phyloP scores from a whole-genome alignment of 2,329 filamentous ascomycete species.

The Canariomyces notabilis region DNA sequence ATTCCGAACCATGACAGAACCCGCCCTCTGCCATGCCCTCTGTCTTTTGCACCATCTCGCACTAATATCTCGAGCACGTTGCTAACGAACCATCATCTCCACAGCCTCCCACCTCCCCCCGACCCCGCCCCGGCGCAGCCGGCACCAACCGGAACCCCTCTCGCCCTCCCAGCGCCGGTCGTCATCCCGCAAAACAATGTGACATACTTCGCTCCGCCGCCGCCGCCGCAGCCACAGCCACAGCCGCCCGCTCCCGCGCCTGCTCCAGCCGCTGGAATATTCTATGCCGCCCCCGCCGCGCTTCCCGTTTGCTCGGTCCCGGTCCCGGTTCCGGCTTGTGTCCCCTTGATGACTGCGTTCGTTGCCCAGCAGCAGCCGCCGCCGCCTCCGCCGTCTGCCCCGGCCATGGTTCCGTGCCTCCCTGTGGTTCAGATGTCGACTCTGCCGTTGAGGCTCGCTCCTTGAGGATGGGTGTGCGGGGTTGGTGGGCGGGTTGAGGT shows the following conservation, averaged over 20 bases:
- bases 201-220: not conserved
- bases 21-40: not conserved
- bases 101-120: not conserved
- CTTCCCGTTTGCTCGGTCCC: not conserved
- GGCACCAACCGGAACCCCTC: too few species aligned
- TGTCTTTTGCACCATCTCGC: too few species aligned
- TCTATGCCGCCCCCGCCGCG: not conserved
- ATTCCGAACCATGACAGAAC: not conserved
- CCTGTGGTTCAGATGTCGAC: not conserved
- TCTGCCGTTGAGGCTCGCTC: slow-evolving; percentile 6
- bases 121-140: not conserved
- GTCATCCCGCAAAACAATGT: slow-evolving; percentile 1
- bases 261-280: not conserved
- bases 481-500: not conserved
- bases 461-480: not conserved
- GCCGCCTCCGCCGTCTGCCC: not conserved
- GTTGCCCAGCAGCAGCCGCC: not conserved
- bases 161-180: too few species aligned
- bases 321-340: not conserved
- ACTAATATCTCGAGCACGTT: too few species aligned
- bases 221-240: too few species aligned
- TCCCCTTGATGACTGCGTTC: not conserved
- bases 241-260: not conserved
- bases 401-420: not conserved
- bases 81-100: not conserved